These are phyloP conservation scores for Pleurotus tuoliensis DNA, from an alignment of 768 basidiomycete genomes.

Conservation along the genomic window DNA sequence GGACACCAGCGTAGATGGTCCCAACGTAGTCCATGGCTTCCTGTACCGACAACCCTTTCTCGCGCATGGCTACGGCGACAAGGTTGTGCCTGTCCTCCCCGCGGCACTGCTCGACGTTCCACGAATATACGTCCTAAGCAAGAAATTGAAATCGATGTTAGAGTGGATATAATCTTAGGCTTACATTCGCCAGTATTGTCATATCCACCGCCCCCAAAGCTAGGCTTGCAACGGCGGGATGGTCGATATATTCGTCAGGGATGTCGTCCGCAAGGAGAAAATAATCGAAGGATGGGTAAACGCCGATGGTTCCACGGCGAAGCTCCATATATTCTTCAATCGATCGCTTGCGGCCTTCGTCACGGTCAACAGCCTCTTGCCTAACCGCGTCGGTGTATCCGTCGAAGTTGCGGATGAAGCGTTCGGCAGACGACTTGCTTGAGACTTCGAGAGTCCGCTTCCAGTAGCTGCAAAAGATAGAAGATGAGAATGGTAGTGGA, in stretches of 20 bases:
- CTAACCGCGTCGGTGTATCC: slow-evolving; percentile 34
- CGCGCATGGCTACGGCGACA: slow-evolving; percentile 48
- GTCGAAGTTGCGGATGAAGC: slow-evolving; percentile 34
- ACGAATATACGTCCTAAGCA: slow-evolving; percentile 17
- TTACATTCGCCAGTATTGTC: slow-evolving; percentile 30
- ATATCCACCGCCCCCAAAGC: slow-evolving; percentile 25
- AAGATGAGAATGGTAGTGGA: not conserved
- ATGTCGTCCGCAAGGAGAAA: slow-evolving; percentile 32
- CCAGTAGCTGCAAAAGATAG: slow-evolving; percentile 28
- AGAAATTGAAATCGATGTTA: not conserved
- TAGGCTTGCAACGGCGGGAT: slow-evolving; percentile 33
- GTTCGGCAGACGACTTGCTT: slow-evolving; percentile 18
- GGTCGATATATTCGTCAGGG: slow-evolving; percentile 35
- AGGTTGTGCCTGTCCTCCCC: slow-evolving; percentile 39
- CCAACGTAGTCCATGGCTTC: slow-evolving; percentile 36
- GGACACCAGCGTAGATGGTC: slow-evolving; percentile 29
- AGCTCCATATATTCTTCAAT: slow-evolving; percentile 36
- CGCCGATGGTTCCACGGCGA: slow-evolving; percentile 37
- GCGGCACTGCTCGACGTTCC: slow-evolving; percentile 21
- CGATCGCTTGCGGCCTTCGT: slow-evolving; percentile 24
- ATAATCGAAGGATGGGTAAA: slow-evolving; percentile 34
- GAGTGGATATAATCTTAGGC: not conserved
- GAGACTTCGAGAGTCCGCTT: slow-evolving; percentile 19
- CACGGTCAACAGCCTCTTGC: slow-evolving; percentile 38
- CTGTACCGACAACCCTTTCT: slow-evolving; percentile 32